Percentiles rank a stretch among this genome's conserved stretches.
Conservation (phyloP, 768 basidiomycete species). For the Rhizopogon vulgaris region DNA sequence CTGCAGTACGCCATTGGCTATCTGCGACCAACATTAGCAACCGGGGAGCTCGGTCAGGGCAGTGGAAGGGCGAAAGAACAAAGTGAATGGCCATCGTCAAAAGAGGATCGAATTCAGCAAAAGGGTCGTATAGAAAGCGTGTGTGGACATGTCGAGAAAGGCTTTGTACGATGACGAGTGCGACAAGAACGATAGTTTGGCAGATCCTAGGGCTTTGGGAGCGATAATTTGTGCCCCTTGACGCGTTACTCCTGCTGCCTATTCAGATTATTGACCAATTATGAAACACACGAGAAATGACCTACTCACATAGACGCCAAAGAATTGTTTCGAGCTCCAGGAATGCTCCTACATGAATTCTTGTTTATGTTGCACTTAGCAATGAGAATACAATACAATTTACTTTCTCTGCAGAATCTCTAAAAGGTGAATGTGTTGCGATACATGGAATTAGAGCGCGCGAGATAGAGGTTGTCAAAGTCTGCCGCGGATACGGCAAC, state of each 20-base stretch:
- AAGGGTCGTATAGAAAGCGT: constrained; percentile 35
- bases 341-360: too few species aligned
- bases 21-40: constrained; percentile 13
- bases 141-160: constrained; percentile 12
- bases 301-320: too few species aligned
- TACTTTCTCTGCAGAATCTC: too few species aligned
- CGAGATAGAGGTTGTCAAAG: too few species aligned
- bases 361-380: too few species aligned
- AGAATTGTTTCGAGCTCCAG: too few species aligned
- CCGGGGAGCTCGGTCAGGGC: background rate
- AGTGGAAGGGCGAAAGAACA: constrained; percentile 6
- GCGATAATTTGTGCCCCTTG: background rate
- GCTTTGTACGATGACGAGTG: background rate
- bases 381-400: too few species aligned
- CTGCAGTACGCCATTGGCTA: constrained; percentile 4
- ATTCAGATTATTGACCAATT: background rate
- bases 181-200: background rate
- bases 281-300: too few species aligned
- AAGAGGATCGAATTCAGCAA: constrained; percentile 38
- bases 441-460: too few species aligned
- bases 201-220: background rate
- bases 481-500: too few species aligned
- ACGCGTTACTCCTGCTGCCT: background rate
- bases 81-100: constrained; percentile 32
- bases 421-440: too few species aligned